phyloP scores from a whole-genome alignment of 2,329 filamentous ascomycete species.

The Xylariaceae sp. region DNA sequence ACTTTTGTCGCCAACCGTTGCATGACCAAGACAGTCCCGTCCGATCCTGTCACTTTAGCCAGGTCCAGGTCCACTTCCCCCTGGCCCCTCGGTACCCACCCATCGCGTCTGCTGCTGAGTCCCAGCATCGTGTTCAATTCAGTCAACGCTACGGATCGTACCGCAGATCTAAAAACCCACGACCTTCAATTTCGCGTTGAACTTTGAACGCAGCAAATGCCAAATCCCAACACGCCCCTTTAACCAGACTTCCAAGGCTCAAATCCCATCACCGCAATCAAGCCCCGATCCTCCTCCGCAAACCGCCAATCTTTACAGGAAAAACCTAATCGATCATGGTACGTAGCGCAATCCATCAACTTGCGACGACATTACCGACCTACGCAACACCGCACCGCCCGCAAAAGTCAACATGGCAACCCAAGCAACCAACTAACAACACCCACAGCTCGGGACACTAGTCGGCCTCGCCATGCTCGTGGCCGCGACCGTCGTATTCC shows the following conservation, averaged over 20 bases:
- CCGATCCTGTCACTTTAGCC: no score
- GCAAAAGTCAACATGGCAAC: background rate
- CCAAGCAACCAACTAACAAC: no score
- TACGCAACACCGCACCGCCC: background rate
- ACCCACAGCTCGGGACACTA: conserved; percentile 86
- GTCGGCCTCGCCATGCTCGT: conserved; percentile 64
- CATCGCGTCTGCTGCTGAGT: background rate
- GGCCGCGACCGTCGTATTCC: conserved; percentile 60
- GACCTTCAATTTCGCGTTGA: no score
- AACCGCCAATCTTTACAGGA: background rate
- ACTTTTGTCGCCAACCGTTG: no score
- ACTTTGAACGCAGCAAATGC: background rate
- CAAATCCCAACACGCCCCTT: background rate
- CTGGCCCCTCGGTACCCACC: background rate
- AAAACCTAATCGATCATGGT: conserved; percentile 10
- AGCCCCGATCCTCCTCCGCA: background rate
- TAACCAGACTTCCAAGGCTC: background rate
- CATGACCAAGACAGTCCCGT: no score
- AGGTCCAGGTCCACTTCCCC: background rate
- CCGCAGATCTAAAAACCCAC: no score
- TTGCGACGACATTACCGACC: background rate
- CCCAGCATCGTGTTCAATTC: background rate
- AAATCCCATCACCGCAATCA: background rate
- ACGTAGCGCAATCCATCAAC: background rate
- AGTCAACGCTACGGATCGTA: background rate